These are phyloP conservation scores for Ophiostoma sp. DNA, from an alignment of 2,329 filamentous ascomycete genomes.

Conservation along the genomic window DNA sequence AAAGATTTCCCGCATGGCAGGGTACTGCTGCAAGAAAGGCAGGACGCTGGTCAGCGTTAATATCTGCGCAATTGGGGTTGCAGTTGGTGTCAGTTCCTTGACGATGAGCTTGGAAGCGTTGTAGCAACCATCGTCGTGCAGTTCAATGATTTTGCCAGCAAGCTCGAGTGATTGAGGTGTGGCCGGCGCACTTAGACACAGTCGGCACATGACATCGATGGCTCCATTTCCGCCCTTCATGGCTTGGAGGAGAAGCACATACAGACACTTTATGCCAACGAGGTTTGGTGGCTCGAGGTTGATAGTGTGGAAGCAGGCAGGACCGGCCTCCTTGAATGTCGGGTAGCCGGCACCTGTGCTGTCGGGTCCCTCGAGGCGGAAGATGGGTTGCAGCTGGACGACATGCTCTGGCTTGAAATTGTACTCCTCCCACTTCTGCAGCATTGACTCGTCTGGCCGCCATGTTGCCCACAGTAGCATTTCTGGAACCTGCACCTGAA, in stretches of 20 bases:
- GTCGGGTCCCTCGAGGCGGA: conserved; percentile 29
- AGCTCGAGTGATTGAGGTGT: conserved; percentile 24
- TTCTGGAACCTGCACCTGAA: conserved; percentile 23
- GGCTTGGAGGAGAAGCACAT: conserved; percentile 22
- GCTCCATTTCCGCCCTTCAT: conserved; percentile 22
- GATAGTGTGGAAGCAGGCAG: conserved; percentile 24
- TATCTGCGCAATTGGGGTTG: conserved; percentile 24
- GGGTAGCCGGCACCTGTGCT: conserved; percentile 17
- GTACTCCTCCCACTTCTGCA: conserved; percentile 26
- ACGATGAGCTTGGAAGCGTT: conserved; percentile 22
- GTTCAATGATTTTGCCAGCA: conserved; percentile 23
- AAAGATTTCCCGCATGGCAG: conserved; percentile 21
- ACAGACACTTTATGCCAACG: conserved; percentile 20
- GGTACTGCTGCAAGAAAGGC: conserved; percentile 18
- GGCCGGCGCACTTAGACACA: conserved; percentile 24
- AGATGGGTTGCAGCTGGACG: conserved; percentile 22
- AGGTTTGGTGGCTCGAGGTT: conserved; percentile 19
- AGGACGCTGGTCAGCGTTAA: conserved; percentile 24
- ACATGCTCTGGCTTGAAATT: conserved; percentile 24
- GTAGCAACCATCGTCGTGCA: conserved; percentile 22
- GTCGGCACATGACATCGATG: conserved; percentile 24
- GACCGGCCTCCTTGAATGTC: conserved; percentile 25
- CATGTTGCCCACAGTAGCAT: conserved; percentile 24
- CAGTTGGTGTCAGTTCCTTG: conserved; percentile 10
- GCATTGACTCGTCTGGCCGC: conserved; percentile 27